Conservation (phyloP, 2,329 filamentous ascomycete genomes). For the Epichloe scottii region DNA sequence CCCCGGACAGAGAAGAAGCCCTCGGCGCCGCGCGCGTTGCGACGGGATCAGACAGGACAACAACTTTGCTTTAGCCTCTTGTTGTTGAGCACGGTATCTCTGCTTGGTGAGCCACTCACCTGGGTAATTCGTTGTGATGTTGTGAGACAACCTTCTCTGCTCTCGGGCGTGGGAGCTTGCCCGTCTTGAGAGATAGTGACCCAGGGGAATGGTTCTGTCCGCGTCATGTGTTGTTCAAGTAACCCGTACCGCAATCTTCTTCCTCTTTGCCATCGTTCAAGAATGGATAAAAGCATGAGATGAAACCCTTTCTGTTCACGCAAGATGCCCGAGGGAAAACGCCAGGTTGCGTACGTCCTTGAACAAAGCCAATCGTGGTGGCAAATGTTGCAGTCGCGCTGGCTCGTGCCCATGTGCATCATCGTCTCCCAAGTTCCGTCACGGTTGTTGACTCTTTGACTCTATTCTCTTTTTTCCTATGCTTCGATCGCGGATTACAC, state of each 20-base stretch:
- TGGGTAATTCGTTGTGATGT: neutral
- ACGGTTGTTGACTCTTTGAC: neutral
- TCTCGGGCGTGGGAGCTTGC: neutral
- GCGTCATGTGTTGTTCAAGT: neutral
- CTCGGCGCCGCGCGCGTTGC: neutral
- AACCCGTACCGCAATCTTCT: no score
- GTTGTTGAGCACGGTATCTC: neutral
- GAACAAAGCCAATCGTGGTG: neutral
- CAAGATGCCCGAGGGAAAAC: neutral
- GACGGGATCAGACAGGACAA: neutral
- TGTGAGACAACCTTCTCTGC: neutral
- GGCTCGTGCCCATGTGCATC: neutral
- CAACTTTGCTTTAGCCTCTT: neutral
- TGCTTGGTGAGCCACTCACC: neutral
- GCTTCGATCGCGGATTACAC: neutral
- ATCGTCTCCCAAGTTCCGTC: neutral
- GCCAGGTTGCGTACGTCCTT: neutral
- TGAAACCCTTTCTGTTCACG: no score
- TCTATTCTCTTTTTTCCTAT: neutral
- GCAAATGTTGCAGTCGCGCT: neutral
- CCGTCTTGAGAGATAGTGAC: neutral
- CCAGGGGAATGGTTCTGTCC: constrained; percentile 1
- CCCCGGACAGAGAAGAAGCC: neutral
- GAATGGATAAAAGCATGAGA: no score
- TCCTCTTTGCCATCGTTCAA: no score